phyloP scores from a whole-genome alignment of 352 stramenopile genomes.

The Globisporangium nunn region DNA sequence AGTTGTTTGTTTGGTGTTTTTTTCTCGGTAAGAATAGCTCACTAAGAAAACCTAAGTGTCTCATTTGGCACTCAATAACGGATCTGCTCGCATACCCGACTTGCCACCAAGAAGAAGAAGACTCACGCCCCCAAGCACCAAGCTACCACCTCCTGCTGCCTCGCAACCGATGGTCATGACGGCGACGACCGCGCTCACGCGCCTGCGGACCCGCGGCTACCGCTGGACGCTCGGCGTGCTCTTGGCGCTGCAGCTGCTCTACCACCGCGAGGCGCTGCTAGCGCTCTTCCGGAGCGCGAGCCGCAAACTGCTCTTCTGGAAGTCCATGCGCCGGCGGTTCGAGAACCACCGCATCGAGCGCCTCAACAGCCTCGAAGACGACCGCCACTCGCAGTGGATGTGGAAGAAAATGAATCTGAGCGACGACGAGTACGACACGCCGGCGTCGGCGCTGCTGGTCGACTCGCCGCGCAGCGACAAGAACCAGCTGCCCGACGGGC shows the following conservation, averaged over 20 bases:
- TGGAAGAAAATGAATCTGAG: slow-evolving; percentile 38
- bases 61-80: too few relatives aligned
- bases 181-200: slow-evolving; percentile 6
- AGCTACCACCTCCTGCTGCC: background rate
- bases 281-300: slow-evolving; percentile 30
- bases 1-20: too few relatives aligned
- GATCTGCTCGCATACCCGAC: too few relatives aligned
- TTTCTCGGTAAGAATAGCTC: too few relatives aligned
- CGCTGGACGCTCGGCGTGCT: slow-evolving; percentile 15
- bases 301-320: slow-evolving; percentile 58
- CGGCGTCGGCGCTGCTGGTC: slow-evolving; percentile 12
- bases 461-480: slow-evolving; percentile 4
- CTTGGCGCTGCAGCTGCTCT: slow-evolving; percentile 38
- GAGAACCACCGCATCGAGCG: slow-evolving; percentile 65
- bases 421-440: slow-evolving; percentile 18
- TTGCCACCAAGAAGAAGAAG: too few relatives aligned
- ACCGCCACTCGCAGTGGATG: slow-evolving; percentile 72
- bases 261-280: slow-evolving; percentile 39
- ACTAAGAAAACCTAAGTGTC: too few relatives aligned
- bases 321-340: slow-evolving; percentile 69
- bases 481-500: slow-evolving; percentile 30
- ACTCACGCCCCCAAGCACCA: too few relatives aligned
- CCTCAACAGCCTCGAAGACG: slow-evolving; percentile 55
- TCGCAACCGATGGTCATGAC: background rate
- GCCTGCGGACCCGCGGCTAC: slow-evolving; percentile 1